Evolutionary conservation across 2,329 filamentous ascomycete genomes (phyloP), one percentile per base, ranked within the genome.

Genomic region (Fusarium udum): DNA sequence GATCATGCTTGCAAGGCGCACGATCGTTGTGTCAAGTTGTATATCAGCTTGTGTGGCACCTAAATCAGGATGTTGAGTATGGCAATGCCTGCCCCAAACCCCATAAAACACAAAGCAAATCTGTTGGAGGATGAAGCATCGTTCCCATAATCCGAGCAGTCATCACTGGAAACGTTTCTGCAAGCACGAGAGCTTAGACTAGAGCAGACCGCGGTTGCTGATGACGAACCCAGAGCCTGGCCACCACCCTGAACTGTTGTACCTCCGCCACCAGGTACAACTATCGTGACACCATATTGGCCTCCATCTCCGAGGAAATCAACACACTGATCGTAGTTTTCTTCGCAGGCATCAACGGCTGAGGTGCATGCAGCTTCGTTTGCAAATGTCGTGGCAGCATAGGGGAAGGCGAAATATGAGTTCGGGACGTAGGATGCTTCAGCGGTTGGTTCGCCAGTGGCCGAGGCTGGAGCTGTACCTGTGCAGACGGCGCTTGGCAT

Each of bases 361-460:
- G 85, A 83, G 7, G 84, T 84, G 76, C 89, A 91, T 11, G 85
- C 85, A 20, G 81, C 86, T 24, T 81, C 79, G 73, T 90, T 85
- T 65, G 81, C 77, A 69, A 89, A 90, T 18, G 84, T 84, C 3
- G 87, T 89, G 52, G 84, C 81, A 58, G 90, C 84, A 75, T 88
- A 88, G 4, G 89, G 89, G 78, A 91, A 91, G 16, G 87, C 85
- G 78, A 90, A 91, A 79, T 87, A 90, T 32, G 82, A 74, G 78
- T 91, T 91, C 46, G 84, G 80, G 24, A 91, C 88, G 77, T 85
- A 89, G 39, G 88, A 88, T 26, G 83, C 82, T 4, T 81, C 76
- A 26, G 80, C 79, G 7, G 84, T 83, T 18, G 82, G 81, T 73
- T 36, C 79, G 34, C 72, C 77, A 18, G 80, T 80, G 15, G 84